A percentile compares a stretch with the other conserved stretches of the same genome.
These are phyloP conservation scores for Teunomyces funiuensis DNA, from an alignment of 805 yeast genomes.

Conservation along the genomic window DNA sequence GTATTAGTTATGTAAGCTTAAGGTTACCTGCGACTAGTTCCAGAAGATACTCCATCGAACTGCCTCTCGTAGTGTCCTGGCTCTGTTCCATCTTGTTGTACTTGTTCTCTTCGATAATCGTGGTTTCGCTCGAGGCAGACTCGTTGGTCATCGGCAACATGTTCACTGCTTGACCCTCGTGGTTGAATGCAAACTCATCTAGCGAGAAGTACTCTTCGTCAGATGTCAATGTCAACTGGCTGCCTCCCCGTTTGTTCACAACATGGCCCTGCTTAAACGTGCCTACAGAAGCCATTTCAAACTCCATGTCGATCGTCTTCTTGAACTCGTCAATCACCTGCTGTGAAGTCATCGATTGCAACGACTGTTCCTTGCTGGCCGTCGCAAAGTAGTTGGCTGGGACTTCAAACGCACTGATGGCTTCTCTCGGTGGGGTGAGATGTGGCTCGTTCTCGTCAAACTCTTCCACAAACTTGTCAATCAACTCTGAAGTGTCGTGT, in stretches of 20 bases:
- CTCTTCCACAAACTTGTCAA: slow-evolving; percentile 4
- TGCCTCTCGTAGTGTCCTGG: slow-evolving; percentile 18
- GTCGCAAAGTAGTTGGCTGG: slow-evolving; percentile 11
- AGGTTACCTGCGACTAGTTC: slow-evolving; percentile 30
- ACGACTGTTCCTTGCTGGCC: slow-evolving; percentile 16
- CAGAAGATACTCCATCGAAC: slow-evolving; percentile 32
- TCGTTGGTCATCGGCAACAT: not conserved
- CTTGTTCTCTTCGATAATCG: slow-evolving; percentile 7
- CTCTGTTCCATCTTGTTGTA: not conserved
- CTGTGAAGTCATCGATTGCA: slow-evolving; percentile 27
- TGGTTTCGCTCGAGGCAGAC: slow-evolving; percentile 10
- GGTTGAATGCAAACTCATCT: slow-evolving; percentile 23
- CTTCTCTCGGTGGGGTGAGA: slow-evolving; percentile 1
- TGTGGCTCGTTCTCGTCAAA: slow-evolving; percentile 3
- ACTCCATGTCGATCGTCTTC: not conserved
- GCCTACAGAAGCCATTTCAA: slow-evolving; percentile 12
- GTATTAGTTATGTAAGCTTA: too few relatives aligned
- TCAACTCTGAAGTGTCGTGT: not conserved
- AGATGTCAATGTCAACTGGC: slow-evolving; percentile 16
- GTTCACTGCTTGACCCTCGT: not conserved
- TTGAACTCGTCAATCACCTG: slow-evolving; percentile 11
- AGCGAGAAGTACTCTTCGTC: slow-evolving; percentile 37
- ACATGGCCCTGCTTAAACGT: not conserved
- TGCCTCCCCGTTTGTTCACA: not conserved
- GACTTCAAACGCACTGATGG: slow-evolving; percentile 12